Base-by-base conservation (phyloP, 2,329 filamentous ascomycete genomes). In the Claviceps humidiphila region DNA sequence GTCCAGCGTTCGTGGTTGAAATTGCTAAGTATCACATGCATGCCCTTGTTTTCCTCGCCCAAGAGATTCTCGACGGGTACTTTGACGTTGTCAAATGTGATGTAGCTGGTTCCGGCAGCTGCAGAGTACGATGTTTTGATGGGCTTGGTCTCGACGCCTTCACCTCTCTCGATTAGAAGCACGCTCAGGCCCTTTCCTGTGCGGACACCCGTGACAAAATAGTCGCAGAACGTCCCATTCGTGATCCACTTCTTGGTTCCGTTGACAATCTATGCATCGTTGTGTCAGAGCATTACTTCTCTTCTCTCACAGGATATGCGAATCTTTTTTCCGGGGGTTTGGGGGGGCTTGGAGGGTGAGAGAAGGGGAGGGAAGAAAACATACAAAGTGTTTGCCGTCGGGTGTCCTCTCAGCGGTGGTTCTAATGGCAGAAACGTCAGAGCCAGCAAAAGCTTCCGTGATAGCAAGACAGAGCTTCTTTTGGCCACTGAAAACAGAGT, bases 381-480 rank as follows among this genome's bases (percentile, higher is more conserved):
- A 57, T 77, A 76, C 68, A 65, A 87, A 90, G 68, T 83, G 76
- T 64, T 84, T 82, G 47, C 86, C 86, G 62, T 89, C 85, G 1
- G 81, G 69, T 0, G 84, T 88, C 72, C 89, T 88, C 58, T 76
- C 76, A 1, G 87, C 87, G 0, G 87, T 93, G 0, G 88, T 93
- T 56, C 85, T 76, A 40, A 94, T 73, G 16, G 85, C 82, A 14
- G 88, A 86, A 4, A 94, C 88, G 65, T 94, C 89, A 40, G 68
- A 70, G 17, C 88, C 88, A 16, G 88, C 88, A 68, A 94, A 93
- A 0, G 89, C 88, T 68, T 95, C 89, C 1, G 88, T 93, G 62
- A 94, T 89, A 51, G 88, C 88, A 3, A 95, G 74, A 63, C 85
- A 91, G 64, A 93, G 88, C 75, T 90, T 90, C 79, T 93, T 93